Evolutionary conservation across 257 asterid species (phyloP), one percentile per base, ranked within the genome.

Genomic region (Catharanthus roseus): DNA sequence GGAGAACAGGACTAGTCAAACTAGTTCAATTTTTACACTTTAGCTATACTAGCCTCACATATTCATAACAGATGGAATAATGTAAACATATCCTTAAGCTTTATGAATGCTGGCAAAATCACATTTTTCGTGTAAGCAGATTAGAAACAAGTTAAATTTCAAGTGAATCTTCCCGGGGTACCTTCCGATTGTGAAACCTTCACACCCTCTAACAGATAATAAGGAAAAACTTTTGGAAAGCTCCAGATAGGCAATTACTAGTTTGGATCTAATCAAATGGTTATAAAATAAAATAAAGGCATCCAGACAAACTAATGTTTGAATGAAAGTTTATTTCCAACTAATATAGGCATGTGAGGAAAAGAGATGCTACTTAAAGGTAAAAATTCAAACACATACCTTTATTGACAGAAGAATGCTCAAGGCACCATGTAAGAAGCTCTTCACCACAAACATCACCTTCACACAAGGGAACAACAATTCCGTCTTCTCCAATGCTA

Each of bases 361-460:
- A 51, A 51, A 5, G 12, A 39, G 13, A 19, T 47, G 28, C 42
- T 28, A 42, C 13, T 28, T 23, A 34, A 71, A 71, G 58, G 44
- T 61, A 9, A 66, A 71, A 11, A 21, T 34, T 55, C 12, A 63
- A 28, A 34, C 28, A 3, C 31, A 39, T 73, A 91, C 99, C 99
- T 88, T 74, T 85, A 77, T 80, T 81, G 67, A 89, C 74, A 29
- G 96, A 86, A 82, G 99, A 89, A 79, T 93, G 93, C 79, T 95
- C 99, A 16, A 95, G 95, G 88, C 86, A 91, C 97, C 96, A 91
- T 0, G 95, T 88, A 68, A 91, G 95, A 67, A 95, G 99, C 79
- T 95, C 99, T 86, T 95, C 99, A 21, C 99, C 97, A 74, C 92
- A 89, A 74, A 84, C 93, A 68, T 85, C 91, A 28, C 96, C 96